Evolutionary conservation across 78 protist genomes (phyloP), one percentile per base, ranked within the genome.

Genomic region (Dictyostelium firmibasis): DNA sequence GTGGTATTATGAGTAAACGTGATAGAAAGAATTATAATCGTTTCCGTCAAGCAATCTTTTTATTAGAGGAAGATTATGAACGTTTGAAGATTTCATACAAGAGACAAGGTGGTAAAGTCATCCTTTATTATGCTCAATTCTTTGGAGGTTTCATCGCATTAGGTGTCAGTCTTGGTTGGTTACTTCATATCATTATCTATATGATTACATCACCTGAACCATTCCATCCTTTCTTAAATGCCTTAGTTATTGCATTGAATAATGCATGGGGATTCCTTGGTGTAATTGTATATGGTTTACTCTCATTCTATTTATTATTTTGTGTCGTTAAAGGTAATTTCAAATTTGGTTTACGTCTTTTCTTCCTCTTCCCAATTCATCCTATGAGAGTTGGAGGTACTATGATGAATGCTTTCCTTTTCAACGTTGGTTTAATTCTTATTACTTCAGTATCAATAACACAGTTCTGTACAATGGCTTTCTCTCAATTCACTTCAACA

Each of bases 321-420:
- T 78, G 96, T 64, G 86, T 78, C 5, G 41, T 97, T 91, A 97
- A 97, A 85, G 99, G 99, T 29, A 87, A 86, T 83, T 76, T 97
- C 67, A 97, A 96, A 86, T 92, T 98, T 75, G 99, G 98, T 10
- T 31, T 97, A n/a, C 86, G 97, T 36, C 35, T 98, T 25, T 84
- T 96, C 84, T 92, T 96, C 91, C 38, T 88, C 29, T 85, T 98
- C 91, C 91, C 98, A 50, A 85, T 98, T 85, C 98, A 98, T 91
- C 98, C 98, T 53, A 97, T 98, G 98, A 87, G 96, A 43, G 69
- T 84, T 35, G 94, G 96, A 27, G 96, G 33, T 29, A 98, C 99
- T 60, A 74, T 96, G 94, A 97, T 98, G 99, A 98, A 97, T 96
- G 97, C 99, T 20, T 92, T 98, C 85, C 79, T 98, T 8, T 98